phyloP scores from a whole-genome alignment of 805 yeast species.

The Kuraishia capsulata region DNA sequence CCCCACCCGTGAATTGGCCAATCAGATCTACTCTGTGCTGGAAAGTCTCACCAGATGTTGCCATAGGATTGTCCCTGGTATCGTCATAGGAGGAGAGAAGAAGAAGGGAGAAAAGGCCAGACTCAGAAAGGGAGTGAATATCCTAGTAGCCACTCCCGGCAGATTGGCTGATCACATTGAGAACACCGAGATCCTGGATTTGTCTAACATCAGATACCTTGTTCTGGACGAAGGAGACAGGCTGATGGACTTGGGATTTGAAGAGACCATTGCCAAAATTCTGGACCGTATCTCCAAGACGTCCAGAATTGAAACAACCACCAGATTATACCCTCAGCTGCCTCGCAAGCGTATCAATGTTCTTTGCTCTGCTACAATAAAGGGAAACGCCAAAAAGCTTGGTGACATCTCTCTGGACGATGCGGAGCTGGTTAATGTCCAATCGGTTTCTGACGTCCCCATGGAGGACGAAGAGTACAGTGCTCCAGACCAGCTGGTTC shows the following conservation, averaged over 20 bases:
- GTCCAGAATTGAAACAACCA: slow-evolving; percentile 26
- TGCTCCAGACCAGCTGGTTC: slow-evolving; percentile 89
- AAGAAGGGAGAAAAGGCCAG: slow-evolving; percentile 96
- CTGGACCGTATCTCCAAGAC: slow-evolving; percentile 44
- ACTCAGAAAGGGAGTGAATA: slow-evolving; percentile 88
- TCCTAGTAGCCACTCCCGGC: slow-evolving; percentile 97
- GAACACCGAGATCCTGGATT: slow-evolving; percentile 68
- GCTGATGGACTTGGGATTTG: slow-evolving; percentile 92
- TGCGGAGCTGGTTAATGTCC: slow-evolving; percentile 58
- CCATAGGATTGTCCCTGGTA: slow-evolving; percentile 88
- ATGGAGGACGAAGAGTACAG: slow-evolving; percentile 12
- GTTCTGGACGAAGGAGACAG: slow-evolving; percentile 96
- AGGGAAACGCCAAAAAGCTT: slow-evolving; percentile 66
- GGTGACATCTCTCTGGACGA: slow-evolving; percentile 70
- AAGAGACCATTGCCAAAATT: slow-evolving; percentile 80
- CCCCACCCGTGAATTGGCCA: slow-evolving; percentile 93
- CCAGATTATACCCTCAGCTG: slow-evolving; percentile 39
- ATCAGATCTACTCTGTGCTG: slow-evolving; percentile 77
- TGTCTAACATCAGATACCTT: slow-evolving; percentile 74
- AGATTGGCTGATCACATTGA: slow-evolving; percentile 91
- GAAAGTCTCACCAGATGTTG: slow-evolving; percentile 67
- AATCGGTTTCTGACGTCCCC: slow-evolving; percentile 15
- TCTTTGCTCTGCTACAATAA: slow-evolving; percentile 91
- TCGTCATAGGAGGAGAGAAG: slow-evolving; percentile 97
- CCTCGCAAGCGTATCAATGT: slow-evolving; percentile 70